A percentile compares a stretch with the other conserved stretches of the same genome.
These are phyloP conservation scores for Pseudogymnoascus sp. DNA, from an alignment of 2,329 filamentous ascomycete species.

Conservation along the genomic window DNA sequence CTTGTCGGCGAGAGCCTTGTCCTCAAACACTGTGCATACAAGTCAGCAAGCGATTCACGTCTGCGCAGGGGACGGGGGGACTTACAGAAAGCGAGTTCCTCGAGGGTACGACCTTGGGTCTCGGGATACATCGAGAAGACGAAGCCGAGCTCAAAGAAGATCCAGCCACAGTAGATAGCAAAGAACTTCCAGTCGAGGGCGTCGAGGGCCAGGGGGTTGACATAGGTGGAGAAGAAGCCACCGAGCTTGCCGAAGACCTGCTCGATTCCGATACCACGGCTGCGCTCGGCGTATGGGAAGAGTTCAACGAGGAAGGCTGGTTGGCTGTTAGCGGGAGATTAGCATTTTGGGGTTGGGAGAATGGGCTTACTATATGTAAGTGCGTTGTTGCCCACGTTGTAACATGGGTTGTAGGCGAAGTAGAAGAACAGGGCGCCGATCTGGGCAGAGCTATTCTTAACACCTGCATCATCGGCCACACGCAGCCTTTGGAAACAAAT, in stretches of 20 bases:
- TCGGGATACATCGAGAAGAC: conserved; percentile 40
- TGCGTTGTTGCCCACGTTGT: conserved; percentile 60
- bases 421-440: conserved; percentile 45
- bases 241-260: conserved; percentile 32
- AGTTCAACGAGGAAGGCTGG: conserved; percentile 48
- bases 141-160: conserved; percentile 33
- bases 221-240: conserved; percentile 40
- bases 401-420: conserved; percentile 50
- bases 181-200: conserved; percentile 36
- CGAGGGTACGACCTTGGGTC: conserved; percentile 34
- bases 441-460: conserved; percentile 16
- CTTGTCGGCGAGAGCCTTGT: conserved; percentile 28
- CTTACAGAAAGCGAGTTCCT: conserved; percentile 39
- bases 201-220: conserved; percentile 37
- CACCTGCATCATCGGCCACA: conserved; percentile 27
- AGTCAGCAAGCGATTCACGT: not conserved
- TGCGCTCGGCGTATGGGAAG: conserved; percentile 49
- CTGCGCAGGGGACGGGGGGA: conserved; percentile 14
- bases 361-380: conserved; percentile 48
- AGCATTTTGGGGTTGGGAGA: not conserved
- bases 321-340: not conserved
- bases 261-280: conserved; percentile 44
- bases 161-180: conserved; percentile 35
- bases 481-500: conserved; percentile 36
- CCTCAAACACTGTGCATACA: conserved; percentile 29